Evolutionary conservation across 2,329 filamentous ascomycete species (phyloP).

Genomic region (Sporothrix brunneoviolacea): DNA sequence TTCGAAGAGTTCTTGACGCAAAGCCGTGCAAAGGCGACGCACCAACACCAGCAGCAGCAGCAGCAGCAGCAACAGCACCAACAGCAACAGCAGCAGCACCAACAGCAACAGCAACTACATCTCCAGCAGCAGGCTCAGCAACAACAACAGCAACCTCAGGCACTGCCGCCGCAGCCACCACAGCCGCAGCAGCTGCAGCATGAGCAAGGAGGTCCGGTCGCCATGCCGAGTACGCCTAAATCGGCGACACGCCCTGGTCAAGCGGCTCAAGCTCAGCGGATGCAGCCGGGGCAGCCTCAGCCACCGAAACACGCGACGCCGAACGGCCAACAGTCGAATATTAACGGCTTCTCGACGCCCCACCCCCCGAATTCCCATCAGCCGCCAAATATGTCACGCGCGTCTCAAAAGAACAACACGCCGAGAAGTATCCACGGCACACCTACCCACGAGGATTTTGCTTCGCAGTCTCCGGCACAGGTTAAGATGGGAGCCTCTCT

Average conservation of each 20-base stretch:
- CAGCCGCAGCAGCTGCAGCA: conserved; percentile 5
- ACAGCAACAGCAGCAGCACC: conserved; percentile 25
- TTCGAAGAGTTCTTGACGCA: conserved; percentile 69
- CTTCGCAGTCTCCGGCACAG: conserved; percentile 39
- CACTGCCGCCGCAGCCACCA: conserved; percentile 25
- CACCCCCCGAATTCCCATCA: conserved; percentile 40
- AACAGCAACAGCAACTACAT: conserved; percentile 32
- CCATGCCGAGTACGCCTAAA: conserved; percentile 37
- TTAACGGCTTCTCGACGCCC: conserved; percentile 44
- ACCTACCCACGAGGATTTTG: conserved; percentile 34
- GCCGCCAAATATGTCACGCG: conserved; percentile 31
- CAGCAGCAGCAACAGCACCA: conserved; percentile 12
- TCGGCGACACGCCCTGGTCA: conserved; percentile 33
- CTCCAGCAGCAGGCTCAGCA: conserved; percentile 29
- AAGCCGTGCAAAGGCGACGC: conserved; percentile 45
- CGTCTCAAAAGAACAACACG: conserved; percentile 45
- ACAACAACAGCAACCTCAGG: conserved; percentile 35
- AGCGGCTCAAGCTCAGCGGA: conserved; percentile 19
- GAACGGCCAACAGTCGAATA: conserved; percentile 38
- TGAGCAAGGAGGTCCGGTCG: conserved; percentile 21
- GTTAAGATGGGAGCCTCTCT: conserved; percentile 30
- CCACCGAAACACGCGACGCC: conserved; percentile 42
- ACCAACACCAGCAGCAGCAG: conserved; percentile 32
- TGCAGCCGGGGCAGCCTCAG: conserved; percentile 32
- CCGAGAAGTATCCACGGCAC: conserved; percentile 45